Evolutionary conservation across 805 yeast genomes (phyloP).

Genomic region (Kuraishia borneana): DNA sequence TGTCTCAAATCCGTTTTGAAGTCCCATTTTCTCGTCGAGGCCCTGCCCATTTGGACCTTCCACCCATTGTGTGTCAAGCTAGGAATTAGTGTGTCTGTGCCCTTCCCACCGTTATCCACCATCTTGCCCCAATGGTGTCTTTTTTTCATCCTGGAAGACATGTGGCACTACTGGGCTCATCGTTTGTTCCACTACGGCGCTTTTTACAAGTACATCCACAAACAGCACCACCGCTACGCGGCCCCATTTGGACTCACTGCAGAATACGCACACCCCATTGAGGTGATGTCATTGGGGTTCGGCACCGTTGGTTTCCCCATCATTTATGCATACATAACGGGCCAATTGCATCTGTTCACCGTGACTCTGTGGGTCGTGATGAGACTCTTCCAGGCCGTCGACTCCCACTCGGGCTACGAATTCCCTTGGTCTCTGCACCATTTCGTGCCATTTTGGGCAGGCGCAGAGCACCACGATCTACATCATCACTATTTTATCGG

Average conservation of each 20-base stretch:
- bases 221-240: constrained; percentile 50
- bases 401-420: constrained; percentile 51
- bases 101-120: constrained; percentile 34
- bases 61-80: constrained; percentile 41
- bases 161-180: constrained; percentile 54
- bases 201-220: constrained; percentile 46
- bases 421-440: constrained; percentile 51
- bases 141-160: constrained; percentile 43
- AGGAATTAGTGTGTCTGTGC: constrained; percentile 38
- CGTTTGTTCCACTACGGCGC: constrained; percentile 44
- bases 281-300: constrained; percentile 43
- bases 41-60: constrained; percentile 51
- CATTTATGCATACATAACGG: constrained; percentile 35
- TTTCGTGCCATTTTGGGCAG: constrained; percentile 54
- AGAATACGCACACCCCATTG: constrained; percentile 51
- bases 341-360: constrained; percentile 40
- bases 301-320: constrained; percentile 55
- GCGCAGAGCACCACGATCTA: constrained; percentile 51
- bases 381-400: constrained; percentile 48
- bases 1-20: constrained; percentile 45
- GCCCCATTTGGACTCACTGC: constrained; percentile 56
- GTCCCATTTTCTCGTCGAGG: constrained; percentile 48
- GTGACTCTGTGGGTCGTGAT: constrained; percentile 39
- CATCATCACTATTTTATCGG: constrained; percentile 54
- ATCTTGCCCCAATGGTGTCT: constrained; percentile 33